Evolutionary conservation across 345 rosid species (phyloP), one percentile per base, ranked within the genome.

Genomic region (Kandelia obovata): DNA sequence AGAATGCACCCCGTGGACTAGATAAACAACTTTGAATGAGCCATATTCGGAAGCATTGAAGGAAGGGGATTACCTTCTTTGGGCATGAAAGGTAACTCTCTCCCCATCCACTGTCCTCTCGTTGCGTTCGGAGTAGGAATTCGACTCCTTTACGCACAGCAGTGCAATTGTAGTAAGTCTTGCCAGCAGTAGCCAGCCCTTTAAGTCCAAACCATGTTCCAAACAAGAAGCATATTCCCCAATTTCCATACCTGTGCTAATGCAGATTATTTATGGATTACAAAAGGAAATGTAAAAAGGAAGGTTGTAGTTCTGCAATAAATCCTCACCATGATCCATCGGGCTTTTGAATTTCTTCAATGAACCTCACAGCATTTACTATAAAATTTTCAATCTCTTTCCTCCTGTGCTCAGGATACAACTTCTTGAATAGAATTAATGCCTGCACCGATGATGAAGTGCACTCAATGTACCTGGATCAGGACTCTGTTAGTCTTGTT

Each of bases 181-280:
- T 70, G 37, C 79, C 79, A n/a, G 71, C 71, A 10, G 79, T 71
- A 2, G 39, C 56, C 20, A 75, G 59, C 8, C 71, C 79, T 28
- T 19, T 43, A 21, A 75, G 58, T 7, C 52, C 79, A 56, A 75
- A 75, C 65, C 71, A 75, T 16, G 79, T 66, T 0, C 75, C 71
- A 25, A 61, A 70, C 0, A 31, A 43, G 64, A 75, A 75, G 67
- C 79, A 75, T 3, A 75, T 61, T 51, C 79, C 79, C 79, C 79
- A 75, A 25, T 53, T 60, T 20, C 79, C 79, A 46, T 75, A 69
- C 78, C 78, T 75, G 51, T 13, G 11, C n/a, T 4, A 16, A 31
- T 55, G 23, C 52, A 28, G 17, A 5, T 31, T 13, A 52, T 66
- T 26, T 20, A 1, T 21, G 6, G 30, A 56, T 25, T 3, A 56